Conservation (phyloP, 2,329 filamentous ascomycete genomes). For the Zymoseptoria passerinii region DNA sequence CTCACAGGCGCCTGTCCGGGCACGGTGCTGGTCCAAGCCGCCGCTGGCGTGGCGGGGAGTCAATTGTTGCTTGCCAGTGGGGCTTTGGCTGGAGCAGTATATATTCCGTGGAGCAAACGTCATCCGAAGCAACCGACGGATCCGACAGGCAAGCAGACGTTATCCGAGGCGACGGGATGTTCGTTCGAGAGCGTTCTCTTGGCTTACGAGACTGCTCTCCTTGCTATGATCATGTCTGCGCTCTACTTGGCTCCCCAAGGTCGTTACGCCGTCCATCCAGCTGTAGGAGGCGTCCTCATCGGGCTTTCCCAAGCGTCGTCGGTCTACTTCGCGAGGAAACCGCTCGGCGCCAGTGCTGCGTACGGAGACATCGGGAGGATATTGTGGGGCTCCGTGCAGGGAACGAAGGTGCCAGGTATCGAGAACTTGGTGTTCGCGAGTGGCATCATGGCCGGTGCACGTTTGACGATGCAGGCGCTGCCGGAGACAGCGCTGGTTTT, state of each 20-base stretch:
- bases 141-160: background rate
- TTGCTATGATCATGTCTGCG: background rate
- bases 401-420: background rate
- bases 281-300: background rate
- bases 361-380: background rate
- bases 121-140: background rate
- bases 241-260: background rate
- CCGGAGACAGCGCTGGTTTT: background rate
- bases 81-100: background rate
- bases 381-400: background rate
- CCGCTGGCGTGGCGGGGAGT: slow-evolving; percentile 37
- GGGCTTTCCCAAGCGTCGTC: background rate
- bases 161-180: background rate
- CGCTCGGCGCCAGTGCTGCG: background rate
- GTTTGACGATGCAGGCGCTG: background rate
- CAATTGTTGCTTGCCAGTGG: background rate
- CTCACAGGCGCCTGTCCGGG: slow-evolving; percentile 59
- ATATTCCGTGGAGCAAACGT: background rate
- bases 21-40: slow-evolving; percentile 54
- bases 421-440: background rate
- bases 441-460: background rate
- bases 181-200: background rate
- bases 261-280: background rate
- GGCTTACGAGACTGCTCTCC: background rate
- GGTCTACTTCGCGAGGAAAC: background rate